A percentile compares a stretch with the other conserved stretches of the same genome.
Conservation (phyloP, 176 grass and related monocot species). For the maize (Zea mays) region Zm-B73-REFERENCE-NAM-5.0 NC_050097.1:240129501-240130000, state of each 20-base stretch:
- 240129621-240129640: too few relatives aligned
- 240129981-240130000: not conserved
- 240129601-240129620: too few relatives aligned
- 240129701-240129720: not conserved
- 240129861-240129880: not conserved
- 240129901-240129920: not conserved
- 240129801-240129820: not conserved
- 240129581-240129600: too few relatives aligned
- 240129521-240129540: too few relatives aligned
- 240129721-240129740: not conserved
- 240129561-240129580: too few relatives aligned
- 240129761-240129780: constrained; percentile 17
- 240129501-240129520: not conserved
- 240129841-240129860: not conserved
- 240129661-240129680: too few relatives aligned
- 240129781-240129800: not conserved
- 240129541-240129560: too few relatives aligned
- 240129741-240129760: not conserved
- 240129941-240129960: constrained; percentile 15
- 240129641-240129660: too few relatives aligned
- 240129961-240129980: constrained; percentile 3
- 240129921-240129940: not conserved
- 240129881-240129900: not conserved
- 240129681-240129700: too few relatives aligned
- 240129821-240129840: not conserved